A percentile compares a stretch with the other conserved stretches of the same genome.
Conservation (phyloP, 2,329 filamentous ascomycete genomes). For the Xenosphaeropsis pyriputrescens region DNA sequence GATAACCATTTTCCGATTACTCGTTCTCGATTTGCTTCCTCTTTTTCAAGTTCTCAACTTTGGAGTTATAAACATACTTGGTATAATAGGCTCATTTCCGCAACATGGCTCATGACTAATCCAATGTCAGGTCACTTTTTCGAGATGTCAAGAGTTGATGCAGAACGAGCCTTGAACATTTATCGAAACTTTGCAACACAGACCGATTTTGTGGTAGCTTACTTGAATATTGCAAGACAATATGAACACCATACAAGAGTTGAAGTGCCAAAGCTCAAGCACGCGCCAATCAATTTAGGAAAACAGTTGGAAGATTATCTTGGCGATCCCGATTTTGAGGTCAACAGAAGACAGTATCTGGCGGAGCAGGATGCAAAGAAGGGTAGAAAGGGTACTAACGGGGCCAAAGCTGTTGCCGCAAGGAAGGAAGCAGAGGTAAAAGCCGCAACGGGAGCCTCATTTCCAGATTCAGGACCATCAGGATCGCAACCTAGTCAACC, state of each 20-base stretch:
- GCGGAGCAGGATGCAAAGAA: slow-evolving; percentile 69
- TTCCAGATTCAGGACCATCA: slow-evolving; percentile 14
- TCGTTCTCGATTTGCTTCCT: slow-evolving; percentile 79
- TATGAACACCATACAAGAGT: slow-evolving; percentile 86
- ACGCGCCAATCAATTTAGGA: slow-evolving; percentile 84
- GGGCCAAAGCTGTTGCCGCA: slow-evolving; percentile 26
- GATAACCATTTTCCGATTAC: slow-evolving; percentile 77
- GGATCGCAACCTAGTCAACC: slow-evolving; percentile 23
- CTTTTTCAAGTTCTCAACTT: slow-evolving; percentile 95
- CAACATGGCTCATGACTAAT: slow-evolving; percentile 7
- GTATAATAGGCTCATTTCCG: slow-evolving; percentile 30
- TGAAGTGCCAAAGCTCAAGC: slow-evolving; percentile 92
- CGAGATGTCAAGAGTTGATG: slow-evolving; percentile 91
- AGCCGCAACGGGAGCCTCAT: slow-evolving; percentile 7
- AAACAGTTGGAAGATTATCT: slow-evolving; percentile 88
- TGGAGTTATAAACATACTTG: slow-evolving; percentile 90
- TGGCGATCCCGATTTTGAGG: slow-evolving; percentile 87
- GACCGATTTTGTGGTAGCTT: slow-evolving; percentile 86
- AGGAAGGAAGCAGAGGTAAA: slow-evolving; percentile 16
- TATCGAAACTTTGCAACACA: slow-evolving; percentile 87
- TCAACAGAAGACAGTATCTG: slow-evolving; percentile 82
- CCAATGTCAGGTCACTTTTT: slow-evolving; percentile 70
- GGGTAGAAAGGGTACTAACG: slow-evolving; percentile 8
- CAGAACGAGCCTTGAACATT: slow-evolving; percentile 78
- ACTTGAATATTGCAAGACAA: slow-evolving; percentile 72